Conservation (phyloP, 1,284 basidiomycete species). For the Ceratobasidium sp. region DNA sequence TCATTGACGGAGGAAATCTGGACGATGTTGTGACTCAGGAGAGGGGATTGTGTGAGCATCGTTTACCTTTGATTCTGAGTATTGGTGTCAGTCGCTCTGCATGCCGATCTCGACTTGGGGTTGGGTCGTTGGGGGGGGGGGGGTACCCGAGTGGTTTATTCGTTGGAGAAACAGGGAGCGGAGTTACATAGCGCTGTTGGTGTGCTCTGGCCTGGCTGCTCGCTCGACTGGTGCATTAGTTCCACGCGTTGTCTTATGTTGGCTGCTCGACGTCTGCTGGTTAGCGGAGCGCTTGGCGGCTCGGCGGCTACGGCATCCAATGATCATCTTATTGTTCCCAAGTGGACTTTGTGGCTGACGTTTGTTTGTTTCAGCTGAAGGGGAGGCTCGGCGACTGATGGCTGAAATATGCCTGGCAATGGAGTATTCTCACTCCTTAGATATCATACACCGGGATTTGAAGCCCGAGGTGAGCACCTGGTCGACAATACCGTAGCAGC, state of each 20-base stretch:
- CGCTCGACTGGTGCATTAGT: no score
- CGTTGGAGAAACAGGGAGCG: not conserved
- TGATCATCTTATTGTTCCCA: no score
- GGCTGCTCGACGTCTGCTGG: not conserved
- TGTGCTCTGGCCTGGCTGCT: no score
- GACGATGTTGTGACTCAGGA: slow-evolving; percentile 78
- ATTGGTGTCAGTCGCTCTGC: no score
- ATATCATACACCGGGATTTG: slow-evolving; percentile 88
- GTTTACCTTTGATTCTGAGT: not conserved
- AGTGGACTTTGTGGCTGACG: not conserved
- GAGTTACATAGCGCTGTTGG: no score
- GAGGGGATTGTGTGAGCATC: slow-evolving; percentile 67
- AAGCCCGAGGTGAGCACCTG: slow-evolving; percentile 77
- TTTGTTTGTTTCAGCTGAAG: slow-evolving; percentile 62
- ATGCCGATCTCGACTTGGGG: not conserved
- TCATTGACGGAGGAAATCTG: slow-evolving; percentile 88
- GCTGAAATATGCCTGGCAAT: slow-evolving; percentile 63
- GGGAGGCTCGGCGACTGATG: slow-evolving; percentile 68
- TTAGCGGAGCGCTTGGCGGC: not conserved
- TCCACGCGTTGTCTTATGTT: not conserved
- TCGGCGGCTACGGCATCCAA: not conserved
- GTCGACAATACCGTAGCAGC: not conserved
- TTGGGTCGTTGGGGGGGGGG: not conserved
- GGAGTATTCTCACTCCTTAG: slow-evolving; percentile 78
- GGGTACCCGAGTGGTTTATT: no score